These are phyloP conservation scores for Fusarium paranaense DNA, from an alignment of 2,329 filamentous ascomycete genomes.

Conservation along the genomic window DNA sequence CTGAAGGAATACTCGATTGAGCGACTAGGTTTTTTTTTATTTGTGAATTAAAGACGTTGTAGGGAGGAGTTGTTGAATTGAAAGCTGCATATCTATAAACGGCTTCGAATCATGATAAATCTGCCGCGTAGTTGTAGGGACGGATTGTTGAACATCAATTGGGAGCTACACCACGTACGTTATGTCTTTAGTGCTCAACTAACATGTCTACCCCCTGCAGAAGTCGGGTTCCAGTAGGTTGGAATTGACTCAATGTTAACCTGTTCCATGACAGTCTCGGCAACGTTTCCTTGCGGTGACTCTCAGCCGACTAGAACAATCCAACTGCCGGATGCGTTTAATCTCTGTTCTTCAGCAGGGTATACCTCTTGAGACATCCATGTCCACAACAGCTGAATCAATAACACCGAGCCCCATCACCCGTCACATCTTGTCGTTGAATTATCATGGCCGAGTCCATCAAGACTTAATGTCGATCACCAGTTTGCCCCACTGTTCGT, in stretches of 20 bases:
- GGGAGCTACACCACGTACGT: background rate
- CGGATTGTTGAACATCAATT: background rate
- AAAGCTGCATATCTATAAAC: background rate
- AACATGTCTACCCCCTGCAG: background rate
- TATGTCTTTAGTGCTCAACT: background rate
- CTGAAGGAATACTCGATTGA: background rate
- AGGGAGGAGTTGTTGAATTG: background rate
- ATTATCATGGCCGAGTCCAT: background rate
- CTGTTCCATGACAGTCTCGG: background rate
- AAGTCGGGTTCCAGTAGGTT: background rate
- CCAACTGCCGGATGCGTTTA: background rate
- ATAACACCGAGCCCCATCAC: background rate
- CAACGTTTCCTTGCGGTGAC: background rate
- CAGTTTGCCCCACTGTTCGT: conserved; percentile 4
- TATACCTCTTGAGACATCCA: background rate
- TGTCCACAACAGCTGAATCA: background rate
- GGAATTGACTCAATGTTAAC: background rate
- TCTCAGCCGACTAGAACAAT: background rate
- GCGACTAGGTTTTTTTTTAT: background rate
- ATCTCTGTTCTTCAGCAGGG: background rate
- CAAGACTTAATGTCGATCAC: background rate
- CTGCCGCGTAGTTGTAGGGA: background rate
- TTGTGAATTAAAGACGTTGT: background rate
- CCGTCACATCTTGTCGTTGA: background rate
- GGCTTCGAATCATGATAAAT: background rate